Conservation (phyloP, 495 filamentous ascomycete genomes). For the Parathielavia hyrcaniae region DNA sequence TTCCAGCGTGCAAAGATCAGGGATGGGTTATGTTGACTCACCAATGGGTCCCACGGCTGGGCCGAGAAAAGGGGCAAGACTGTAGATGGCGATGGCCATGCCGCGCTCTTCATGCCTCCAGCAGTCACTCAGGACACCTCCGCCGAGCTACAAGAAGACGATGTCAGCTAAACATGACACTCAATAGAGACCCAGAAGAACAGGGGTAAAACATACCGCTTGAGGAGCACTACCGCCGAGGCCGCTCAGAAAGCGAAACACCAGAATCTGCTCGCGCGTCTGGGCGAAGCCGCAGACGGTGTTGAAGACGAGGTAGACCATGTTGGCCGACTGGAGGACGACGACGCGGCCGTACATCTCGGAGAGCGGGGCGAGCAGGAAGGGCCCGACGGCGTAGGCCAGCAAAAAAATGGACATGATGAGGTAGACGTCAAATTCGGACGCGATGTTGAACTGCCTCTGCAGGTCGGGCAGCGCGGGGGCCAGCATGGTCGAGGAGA, state of each 20-base stretch:
- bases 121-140: slow-evolving; percentile 56
- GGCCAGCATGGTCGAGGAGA: slow-evolving; percentile 35
- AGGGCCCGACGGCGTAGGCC: slow-evolving; percentile 46
- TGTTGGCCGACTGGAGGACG: slow-evolving; percentile 52
- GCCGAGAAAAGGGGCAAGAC: slow-evolving; percentile 50
- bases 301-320: slow-evolving; percentile 53
- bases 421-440: slow-evolving; percentile 28
- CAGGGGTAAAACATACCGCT: not conserved
- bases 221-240: slow-evolving; percentile 44
- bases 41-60: slow-evolving; percentile 52
- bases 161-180: slow-evolving; percentile 46
- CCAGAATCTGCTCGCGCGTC: slow-evolving; percentile 49
- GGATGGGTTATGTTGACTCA: too few relatives aligned
- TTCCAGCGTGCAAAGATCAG: too few relatives aligned
- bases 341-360: slow-evolving; percentile 59
- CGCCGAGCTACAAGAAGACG: too few relatives aligned
- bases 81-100: slow-evolving; percentile 57
- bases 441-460: slow-evolving; percentile 35
- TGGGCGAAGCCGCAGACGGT: slow-evolving; percentile 51
- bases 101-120: slow-evolving; percentile 61
- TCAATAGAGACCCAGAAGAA: not conserved
- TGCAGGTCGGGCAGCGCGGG: slow-evolving; percentile 35
- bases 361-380: slow-evolving; percentile 56
- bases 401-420: slow-evolving; percentile 51
- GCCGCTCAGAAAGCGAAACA: slow-evolving; percentile 53